Evolutionary conservation across 495 filamentous ascomycete species (phyloP).

Genomic region (Podospora appendiculata): DNA sequence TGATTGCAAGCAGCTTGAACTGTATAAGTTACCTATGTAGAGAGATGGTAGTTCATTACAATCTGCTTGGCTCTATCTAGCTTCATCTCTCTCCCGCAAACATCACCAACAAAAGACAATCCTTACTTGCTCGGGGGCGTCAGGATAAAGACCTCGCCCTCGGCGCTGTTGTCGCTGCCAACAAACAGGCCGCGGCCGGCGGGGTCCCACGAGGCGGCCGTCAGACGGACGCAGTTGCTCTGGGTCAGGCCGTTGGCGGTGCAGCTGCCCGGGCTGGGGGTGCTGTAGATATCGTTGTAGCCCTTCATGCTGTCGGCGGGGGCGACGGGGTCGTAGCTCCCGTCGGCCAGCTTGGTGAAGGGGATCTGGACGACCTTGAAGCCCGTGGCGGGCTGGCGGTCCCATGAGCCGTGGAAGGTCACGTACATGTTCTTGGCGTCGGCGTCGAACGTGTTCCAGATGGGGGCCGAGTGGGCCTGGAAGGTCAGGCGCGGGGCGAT

Average conservation of each 20-base stretch:
- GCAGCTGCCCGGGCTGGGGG: conserved; percentile 25
- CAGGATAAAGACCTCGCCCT: conserved; percentile 36
- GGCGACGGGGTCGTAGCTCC: conserved; percentile 31
- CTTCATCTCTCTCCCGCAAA: no score
- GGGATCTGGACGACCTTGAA: conserved; percentile 33
- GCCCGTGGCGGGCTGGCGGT: conserved; percentile 34
- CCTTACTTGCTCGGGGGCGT: not conserved
- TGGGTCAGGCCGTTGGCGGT: conserved; percentile 29
- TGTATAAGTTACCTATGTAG: no score
- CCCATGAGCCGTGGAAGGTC: conserved; percentile 54
- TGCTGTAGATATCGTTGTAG: conserved; percentile 28
- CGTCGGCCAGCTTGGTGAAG: conserved; percentile 23
- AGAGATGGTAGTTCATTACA: no score
- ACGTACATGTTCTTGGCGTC: conserved; percentile 48
- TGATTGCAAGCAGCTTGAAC: no score
- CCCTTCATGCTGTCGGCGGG: conserved; percentile 26
- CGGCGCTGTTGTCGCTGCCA: conserved; percentile 32
- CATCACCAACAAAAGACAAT: no score
- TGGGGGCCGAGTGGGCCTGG: conserved; percentile 50
- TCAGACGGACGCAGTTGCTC: conserved; percentile 31
- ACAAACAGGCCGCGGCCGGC: conserved; percentile 31
- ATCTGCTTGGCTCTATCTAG: no score
- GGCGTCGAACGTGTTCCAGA: conserved; percentile 41
- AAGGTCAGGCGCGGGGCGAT: conserved; percentile 44
- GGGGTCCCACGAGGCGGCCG: conserved; percentile 28